phyloP scores from a whole-genome alignment of 2,329 filamentous ascomycete species.

The Verticillium tricorpus region DNA sequence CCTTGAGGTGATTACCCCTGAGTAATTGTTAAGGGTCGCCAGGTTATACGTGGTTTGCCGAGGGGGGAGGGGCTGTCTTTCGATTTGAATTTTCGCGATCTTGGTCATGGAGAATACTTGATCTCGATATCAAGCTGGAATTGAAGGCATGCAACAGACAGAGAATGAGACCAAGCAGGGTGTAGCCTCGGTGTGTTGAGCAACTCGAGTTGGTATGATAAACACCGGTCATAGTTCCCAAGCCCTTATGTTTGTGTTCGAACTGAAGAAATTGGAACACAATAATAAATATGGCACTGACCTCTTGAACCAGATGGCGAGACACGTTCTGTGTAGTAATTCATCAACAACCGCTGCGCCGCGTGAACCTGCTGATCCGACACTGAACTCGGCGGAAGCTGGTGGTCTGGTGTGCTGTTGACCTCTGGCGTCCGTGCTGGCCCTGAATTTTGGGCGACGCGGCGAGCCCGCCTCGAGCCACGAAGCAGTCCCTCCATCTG shows the following conservation, averaged over 20 bases:
- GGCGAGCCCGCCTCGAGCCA: slow-evolving; percentile 3
- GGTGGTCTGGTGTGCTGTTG: not conserved
- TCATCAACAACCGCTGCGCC: not conserved
- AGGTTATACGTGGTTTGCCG: too few species aligned
- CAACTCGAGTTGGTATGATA: too few species aligned
- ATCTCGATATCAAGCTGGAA: too few species aligned
- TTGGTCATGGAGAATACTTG: too few species aligned
- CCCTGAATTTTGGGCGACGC: slow-evolving; percentile 1
- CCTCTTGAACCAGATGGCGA: not conserved
- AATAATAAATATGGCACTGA: not conserved
- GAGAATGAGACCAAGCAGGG: too few species aligned
- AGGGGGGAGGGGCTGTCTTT: too few species aligned
- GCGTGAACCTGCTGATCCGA: not conserved
- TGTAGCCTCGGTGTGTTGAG: too few species aligned
- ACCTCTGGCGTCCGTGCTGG: not conserved
- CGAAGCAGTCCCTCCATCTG: slow-evolving; percentile 4
- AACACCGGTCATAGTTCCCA: too few species aligned
- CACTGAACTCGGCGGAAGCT: not conserved
- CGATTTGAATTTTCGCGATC: too few species aligned
- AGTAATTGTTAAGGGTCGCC: too few species aligned
- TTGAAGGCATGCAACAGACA: too few species aligned
- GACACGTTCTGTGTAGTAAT: not conserved
- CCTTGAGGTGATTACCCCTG: not conserved
- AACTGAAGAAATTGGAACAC: not conserved
- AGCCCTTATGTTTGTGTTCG: not conserved